Evolutionary conservation across 352 stramenopile genomes (phyloP).

Genomic region (Aphanomyces cochlioides): DNA sequence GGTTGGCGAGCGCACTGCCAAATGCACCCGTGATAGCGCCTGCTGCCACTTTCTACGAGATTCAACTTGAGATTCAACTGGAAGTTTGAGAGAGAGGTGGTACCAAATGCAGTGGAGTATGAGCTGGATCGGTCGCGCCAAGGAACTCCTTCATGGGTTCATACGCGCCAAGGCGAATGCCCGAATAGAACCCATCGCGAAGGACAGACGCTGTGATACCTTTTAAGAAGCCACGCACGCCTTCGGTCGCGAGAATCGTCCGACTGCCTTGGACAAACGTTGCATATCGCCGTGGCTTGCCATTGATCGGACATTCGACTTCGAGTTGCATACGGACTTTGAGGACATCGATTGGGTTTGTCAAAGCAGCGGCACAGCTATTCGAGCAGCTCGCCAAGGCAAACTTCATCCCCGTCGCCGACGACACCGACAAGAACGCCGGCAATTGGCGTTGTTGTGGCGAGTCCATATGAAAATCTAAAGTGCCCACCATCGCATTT

Average conservation of each 20-base stretch:
- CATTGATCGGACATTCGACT: constrained; percentile 30
- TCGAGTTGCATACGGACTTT: constrained; percentile 69
- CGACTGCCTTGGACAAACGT: constrained; percentile 54
- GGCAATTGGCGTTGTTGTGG: no score
- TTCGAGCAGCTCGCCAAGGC: constrained; percentile 59
- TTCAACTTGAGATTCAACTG: constrained; percentile 36
- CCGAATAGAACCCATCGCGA: constrained; percentile 71
- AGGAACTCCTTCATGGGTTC: constrained; percentile 72
- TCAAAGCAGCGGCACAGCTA: constrained; percentile 47
- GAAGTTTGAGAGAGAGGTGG: background rate
- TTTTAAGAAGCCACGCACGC: constrained; percentile 49
- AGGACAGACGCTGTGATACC: constrained; percentile 60
- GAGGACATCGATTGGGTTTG: constrained; percentile 63
- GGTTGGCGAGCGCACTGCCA: constrained; percentile 66
- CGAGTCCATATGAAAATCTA: no score
- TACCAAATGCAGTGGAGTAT: constrained; percentile 36
- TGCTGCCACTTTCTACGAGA: constrained; percentile 66
- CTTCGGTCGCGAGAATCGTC: constrained; percentile 59
- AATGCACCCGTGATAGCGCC: constrained; percentile 59
- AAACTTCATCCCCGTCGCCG: constrained; percentile 41
- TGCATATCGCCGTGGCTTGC: constrained; percentile 43
- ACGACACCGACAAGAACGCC: no score
- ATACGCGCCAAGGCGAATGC: constrained; percentile 74
- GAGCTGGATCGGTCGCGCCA: constrained; percentile 47
- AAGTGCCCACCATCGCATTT: no score